Base-by-base conservation (phyloP, 1,139 yeast species). In the Ogataea hybrid region DNA sequence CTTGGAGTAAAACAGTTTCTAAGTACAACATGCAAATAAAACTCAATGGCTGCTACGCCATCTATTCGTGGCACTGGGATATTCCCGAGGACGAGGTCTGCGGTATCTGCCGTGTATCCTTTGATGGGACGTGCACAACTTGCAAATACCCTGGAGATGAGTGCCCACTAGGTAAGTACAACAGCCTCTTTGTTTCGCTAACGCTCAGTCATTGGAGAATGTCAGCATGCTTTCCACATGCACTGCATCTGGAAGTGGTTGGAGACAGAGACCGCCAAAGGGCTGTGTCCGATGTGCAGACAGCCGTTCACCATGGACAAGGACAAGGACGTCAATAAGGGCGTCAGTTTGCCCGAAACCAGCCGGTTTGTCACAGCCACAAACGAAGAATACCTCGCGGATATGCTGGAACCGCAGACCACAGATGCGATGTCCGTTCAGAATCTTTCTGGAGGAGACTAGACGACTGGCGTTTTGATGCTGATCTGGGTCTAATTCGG, bases 211-310 rank as follows among this genome's bases (percentile, higher is more conserved):
- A 67, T 74, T 32, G 86, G 86, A 2, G 79, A 75, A 16, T 88
- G 96, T 56, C 77, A 85, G 6, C 96, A 88, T 59, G 82, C 89
- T 45, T 88, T 88, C 62, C 96, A 88, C 57, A 64, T 77, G 57
- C 96, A 88, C 59, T 88, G 96, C 56, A 79, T 88, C 25, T 62
- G 75, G 42, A 82, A 83, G 56, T 88, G 96, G 96, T 68, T 88
- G 15, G 84, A 81, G 32, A 84, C 84, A 44, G 85, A 80, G 28
- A 71, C 82, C 0, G 81, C 95, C 15, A 77, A 77, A 58, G 94
- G 92, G 0, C 68, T 85, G 16, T 88, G 96, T 62, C 96, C 96
- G 2, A 88, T 88, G 96, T 89, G 96, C 59, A 72, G 96, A 55
- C 95, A 86, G 58, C 73, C 72, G 6, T 88, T 87, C 58, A 71